These are phyloP conservation scores for Ogataea glucozyma DNA, from an alignment of 805 yeast species.

Conservation along the genomic window DNA sequence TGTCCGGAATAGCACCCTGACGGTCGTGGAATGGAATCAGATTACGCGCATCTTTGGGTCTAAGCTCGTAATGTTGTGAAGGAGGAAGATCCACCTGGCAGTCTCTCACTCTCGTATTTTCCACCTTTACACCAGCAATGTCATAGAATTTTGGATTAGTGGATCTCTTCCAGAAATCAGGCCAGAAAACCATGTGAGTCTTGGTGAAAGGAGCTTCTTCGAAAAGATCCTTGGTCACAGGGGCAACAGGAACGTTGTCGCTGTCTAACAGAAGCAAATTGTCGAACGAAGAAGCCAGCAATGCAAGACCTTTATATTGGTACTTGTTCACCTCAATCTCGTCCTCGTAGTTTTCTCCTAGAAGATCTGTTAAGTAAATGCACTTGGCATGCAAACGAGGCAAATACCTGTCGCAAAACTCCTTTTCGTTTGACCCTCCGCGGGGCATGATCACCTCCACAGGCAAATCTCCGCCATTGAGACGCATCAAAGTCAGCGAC, in stretches of 20 bases:
- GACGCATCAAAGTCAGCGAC: constrained; percentile 46
- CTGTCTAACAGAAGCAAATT: constrained; percentile 47
- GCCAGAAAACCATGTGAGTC: constrained; percentile 60
- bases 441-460: constrained; percentile 43
- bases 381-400: constrained; percentile 45
- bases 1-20: constrained; percentile 59
- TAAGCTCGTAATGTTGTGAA: constrained; percentile 18
- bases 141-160: constrained; percentile 60
- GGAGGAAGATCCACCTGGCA: constrained; percentile 28
- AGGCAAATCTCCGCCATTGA: constrained; percentile 49
- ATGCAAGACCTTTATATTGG: constrained; percentile 40
- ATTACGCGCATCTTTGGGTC: constrained; percentile 19
- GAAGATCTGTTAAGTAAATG: constrained; percentile 39
- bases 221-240: constrained; percentile 54
- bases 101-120: constrained; percentile 38
- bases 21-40: constrained; percentile 57
- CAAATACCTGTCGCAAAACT: constrained; percentile 40
- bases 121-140: constrained; percentile 47
- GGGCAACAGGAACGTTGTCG: constrained; percentile 48
- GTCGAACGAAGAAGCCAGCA: constrained; percentile 48
- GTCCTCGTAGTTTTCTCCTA: constrained; percentile 34
- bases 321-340: constrained; percentile 33
- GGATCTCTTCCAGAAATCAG: constrained; percentile 67
- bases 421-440: constrained; percentile 38
- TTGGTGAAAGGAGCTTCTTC: constrained; percentile 44